Evolutionary conservation across 2,329 filamentous ascomycete species (phyloP), one percentile per base, ranked within the genome.

Genomic region (Ilyonectria robusta): DNA sequence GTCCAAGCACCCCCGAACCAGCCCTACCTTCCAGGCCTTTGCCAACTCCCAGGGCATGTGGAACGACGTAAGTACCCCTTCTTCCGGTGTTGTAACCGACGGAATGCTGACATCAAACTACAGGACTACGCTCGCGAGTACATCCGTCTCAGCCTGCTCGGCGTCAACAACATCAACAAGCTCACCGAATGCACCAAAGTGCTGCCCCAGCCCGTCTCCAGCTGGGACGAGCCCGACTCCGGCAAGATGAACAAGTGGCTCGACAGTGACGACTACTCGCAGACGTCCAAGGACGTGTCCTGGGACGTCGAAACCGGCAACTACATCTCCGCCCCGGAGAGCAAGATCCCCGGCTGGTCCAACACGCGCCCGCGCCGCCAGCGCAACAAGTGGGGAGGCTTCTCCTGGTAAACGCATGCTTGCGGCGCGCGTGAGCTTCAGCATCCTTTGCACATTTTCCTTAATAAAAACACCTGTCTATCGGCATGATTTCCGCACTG

Each of bases 101-200:
- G n/a, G 17, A 11, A 9, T 4, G 5, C 64, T 73, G 50, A 73
- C 65, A 53, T 0, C 3, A 2, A 23, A 21, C 15, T 35, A 4
- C 19, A 84, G 82, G 86, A 84, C 50, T 89, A 87, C 61, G 82
- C 86, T 2, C 80, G 81, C 40, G 86, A 85, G 13, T 89, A 89
- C 70, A 81, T 87, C 50, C 85, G 86, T 23, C 79, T 89, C 42
- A 86, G 83, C 35, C 78, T 89, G 3, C 82, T 89, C 11, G 87
- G 87, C 3, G 86, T 89, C 15, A 82, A 86, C 72, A 88, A 88
- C 72, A 85, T 89, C 76, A 88, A 89, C 75, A 76, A 80, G 23
- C 77, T 89, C 48, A 85, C 82, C 17, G 87, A 89, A 69, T 89
- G 87, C 81, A 87, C 85, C 10, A 83, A 84, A 70, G 85, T 85